Evolutionary conservation across 2,329 filamentous ascomycete genomes (phyloP).

Genomic region (Fusarium cicatricum): DNA sequence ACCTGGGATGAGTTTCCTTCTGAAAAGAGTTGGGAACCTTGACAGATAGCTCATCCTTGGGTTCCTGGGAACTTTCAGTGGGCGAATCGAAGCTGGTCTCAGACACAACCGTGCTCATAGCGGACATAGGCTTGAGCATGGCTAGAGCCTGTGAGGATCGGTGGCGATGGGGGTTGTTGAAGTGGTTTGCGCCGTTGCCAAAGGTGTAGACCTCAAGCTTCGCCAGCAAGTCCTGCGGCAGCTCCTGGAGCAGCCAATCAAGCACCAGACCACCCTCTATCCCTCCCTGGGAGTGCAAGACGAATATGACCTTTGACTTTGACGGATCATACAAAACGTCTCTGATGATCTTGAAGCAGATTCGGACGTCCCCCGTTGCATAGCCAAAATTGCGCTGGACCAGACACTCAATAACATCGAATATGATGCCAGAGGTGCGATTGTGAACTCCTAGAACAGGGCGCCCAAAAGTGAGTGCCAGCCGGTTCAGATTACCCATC

Average conservation of each 20-base stretch:
- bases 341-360: constrained; percentile 70
- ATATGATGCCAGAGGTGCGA: constrained; percentile 75
- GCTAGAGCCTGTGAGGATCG: constrained; percentile 52
- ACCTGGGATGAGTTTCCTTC: constrained; percentile 41
- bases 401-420: constrained; percentile 80
- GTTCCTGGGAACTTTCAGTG: constrained; percentile 29
- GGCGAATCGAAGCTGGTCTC: constrained; percentile 47
- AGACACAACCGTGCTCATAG: constrained; percentile 46
- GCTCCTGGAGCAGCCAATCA: constrained; percentile 79
- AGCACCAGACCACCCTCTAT: constrained; percentile 77
- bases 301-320: constrained; percentile 74
- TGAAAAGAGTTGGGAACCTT: constrained; percentile 25
- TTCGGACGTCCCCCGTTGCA: constrained; percentile 71
- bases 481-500: constrained; percentile 73
- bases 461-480: constrained; percentile 76
- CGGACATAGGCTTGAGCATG: constrained; percentile 46
- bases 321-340: constrained; percentile 67
- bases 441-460: constrained; percentile 80
- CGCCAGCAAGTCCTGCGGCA: constrained; percentile 69
- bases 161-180: constrained; percentile 76
- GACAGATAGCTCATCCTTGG: constrained; percentile 17
- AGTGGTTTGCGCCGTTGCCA: constrained; percentile 80
- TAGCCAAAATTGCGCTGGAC: constrained; percentile 79
- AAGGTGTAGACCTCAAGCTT: constrained; percentile 84
- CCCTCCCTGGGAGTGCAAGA: constrained; percentile 80